These are phyloP conservation scores for Sarcomyxa edulis DNA, from an alignment of 768 basidiomycete genomes.

Conservation along the genomic window DNA sequence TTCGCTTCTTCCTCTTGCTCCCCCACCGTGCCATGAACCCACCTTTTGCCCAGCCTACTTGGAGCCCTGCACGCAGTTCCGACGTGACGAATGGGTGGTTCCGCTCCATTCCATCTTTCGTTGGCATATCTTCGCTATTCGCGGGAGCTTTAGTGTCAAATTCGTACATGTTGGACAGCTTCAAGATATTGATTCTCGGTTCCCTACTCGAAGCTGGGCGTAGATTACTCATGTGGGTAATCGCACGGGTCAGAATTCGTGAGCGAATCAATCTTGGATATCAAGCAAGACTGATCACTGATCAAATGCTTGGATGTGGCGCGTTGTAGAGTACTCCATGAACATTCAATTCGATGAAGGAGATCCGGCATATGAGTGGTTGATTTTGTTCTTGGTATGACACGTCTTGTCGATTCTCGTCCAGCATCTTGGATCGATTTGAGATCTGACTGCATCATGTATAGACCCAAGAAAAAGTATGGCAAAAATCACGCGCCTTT, in stretches of 20 bases:
- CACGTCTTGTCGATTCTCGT: slow-evolving; percentile 6
- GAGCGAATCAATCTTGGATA: slow-evolving; percentile 11
- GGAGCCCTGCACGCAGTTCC: no score
- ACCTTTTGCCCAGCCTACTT: no score
- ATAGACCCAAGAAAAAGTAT: slow-evolving; percentile 38
- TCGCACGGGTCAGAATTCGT: slow-evolving; percentile 34
- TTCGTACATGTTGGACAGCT: slow-evolving; percentile 5
- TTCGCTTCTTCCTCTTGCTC: no score
- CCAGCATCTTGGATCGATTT: background rate
- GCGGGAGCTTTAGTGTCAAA: no score
- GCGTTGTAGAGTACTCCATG: slow-evolving; percentile 32
- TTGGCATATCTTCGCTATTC: no score
- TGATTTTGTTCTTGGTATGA: slow-evolving; percentile 38
- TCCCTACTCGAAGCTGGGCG: slow-evolving; percentile 9
- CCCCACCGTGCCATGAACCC: no score
- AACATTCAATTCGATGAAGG: slow-evolving; percentile 41
- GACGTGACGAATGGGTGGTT: no score
- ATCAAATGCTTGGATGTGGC: slow-evolving; percentile 18
- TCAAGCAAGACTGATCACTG: background rate
- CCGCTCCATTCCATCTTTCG: no score
- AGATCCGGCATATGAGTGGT: slow-evolving; percentile 47
- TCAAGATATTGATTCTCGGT: slow-evolving; percentile 6
- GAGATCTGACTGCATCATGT: background rate
- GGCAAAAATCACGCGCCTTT: slow-evolving; percentile 35
- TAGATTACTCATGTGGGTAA: slow-evolving; percentile 17